These are phyloP conservation scores for Taphrina populina DNA, from an alignment of 1,139 yeast species.

Conservation along the genomic window DNA sequence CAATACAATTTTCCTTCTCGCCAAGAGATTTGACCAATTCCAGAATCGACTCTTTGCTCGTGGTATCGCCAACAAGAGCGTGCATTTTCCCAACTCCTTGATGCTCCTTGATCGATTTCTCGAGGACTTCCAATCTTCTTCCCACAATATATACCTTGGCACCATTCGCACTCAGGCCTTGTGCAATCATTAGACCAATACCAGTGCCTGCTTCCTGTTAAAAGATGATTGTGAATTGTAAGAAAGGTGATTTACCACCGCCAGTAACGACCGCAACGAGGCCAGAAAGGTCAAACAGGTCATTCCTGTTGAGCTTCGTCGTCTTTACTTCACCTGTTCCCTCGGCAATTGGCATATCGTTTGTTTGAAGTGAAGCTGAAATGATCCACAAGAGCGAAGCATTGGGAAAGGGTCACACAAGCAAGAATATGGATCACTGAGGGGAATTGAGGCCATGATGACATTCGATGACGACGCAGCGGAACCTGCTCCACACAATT, in stretches of 20 bases:
- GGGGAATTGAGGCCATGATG: too few species aligned
- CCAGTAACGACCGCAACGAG: slow-evolving; percentile 39
- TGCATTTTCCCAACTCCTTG: slow-evolving; percentile 37
- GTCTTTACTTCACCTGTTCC: slow-evolving; percentile 24
- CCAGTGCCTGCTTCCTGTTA: slow-evolving; percentile 38
- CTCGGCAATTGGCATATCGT: slow-evolving; percentile 3
- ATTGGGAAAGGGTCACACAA: too few species aligned
- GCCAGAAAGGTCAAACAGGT: slow-evolving; percentile 38
- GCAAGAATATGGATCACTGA: too few species aligned
- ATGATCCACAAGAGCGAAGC: too few species aligned
- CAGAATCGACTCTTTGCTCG: slow-evolving; percentile 36
- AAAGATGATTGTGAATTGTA: not conserved
- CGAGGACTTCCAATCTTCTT: slow-evolving; percentile 38
- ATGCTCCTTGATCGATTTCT: slow-evolving; percentile 37
- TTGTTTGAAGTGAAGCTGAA: too few species aligned
- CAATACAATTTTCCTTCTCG: slow-evolving; percentile 37
- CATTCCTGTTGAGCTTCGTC: slow-evolving; percentile 34
- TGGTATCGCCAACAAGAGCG: slow-evolving; percentile 38
- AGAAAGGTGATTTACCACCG: slow-evolving; percentile 23
- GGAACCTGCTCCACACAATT: too few species aligned
- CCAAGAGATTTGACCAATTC: slow-evolving; percentile 33
- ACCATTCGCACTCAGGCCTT: slow-evolving; percentile 39
- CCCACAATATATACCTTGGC: slow-evolving; percentile 40
- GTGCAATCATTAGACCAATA: slow-evolving; percentile 40
- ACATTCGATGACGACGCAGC: too few species aligned